phyloP scores from a whole-genome alignment of 108 stramenopile genomes.

The Pseudonitzschia multiseries region DNA sequence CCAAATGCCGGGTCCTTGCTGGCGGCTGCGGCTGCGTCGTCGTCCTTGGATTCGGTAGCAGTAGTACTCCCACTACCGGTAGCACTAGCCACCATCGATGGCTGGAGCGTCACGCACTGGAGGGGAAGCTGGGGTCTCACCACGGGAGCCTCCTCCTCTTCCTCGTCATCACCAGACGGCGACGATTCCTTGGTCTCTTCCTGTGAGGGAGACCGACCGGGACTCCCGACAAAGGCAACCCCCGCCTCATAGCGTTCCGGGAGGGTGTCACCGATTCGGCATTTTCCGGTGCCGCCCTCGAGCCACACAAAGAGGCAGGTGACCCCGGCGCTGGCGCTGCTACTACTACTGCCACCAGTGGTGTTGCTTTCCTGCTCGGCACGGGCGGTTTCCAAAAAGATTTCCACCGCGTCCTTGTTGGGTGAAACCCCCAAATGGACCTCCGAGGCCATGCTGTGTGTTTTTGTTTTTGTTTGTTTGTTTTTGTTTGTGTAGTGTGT shows the following conservation, averaged over 20 bases:
- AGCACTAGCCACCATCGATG: neutral
- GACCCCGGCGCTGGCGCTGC: neutral
- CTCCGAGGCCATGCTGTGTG: conserved; percentile 30
- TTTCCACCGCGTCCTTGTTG: conserved; percentile 37
- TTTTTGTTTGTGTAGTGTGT: neutral
- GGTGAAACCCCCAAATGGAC: conserved; percentile 39
- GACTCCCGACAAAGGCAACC: conserved; percentile 37
- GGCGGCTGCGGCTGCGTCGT: neutral
- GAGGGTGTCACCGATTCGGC: conserved; percentile 32
- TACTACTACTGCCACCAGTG: neutral
- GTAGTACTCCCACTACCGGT: neutral
- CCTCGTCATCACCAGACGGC: conserved; percentile 19
- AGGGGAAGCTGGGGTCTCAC: conserved; percentile 18
- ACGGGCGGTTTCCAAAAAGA: conserved; percentile 32
- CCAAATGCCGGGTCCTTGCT: neutral
- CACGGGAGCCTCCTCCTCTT: neutral
- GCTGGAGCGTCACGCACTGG: conserved; percentile 43
- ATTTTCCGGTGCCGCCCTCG: conserved; percentile 16
- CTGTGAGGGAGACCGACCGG: neutral
- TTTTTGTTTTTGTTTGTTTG: neutral
- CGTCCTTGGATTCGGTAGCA: conserved; percentile 22
- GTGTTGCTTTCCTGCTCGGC: neutral
- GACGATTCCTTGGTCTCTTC: neutral
- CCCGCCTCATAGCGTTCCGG: conserved; percentile 33
- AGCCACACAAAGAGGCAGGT: conserved; percentile 35